Evolutionary conservation across 2,329 filamentous ascomycete species (phyloP), one percentile per base, ranked within the genome.

Genomic region (Sarocladiaceae sp.): DNA sequence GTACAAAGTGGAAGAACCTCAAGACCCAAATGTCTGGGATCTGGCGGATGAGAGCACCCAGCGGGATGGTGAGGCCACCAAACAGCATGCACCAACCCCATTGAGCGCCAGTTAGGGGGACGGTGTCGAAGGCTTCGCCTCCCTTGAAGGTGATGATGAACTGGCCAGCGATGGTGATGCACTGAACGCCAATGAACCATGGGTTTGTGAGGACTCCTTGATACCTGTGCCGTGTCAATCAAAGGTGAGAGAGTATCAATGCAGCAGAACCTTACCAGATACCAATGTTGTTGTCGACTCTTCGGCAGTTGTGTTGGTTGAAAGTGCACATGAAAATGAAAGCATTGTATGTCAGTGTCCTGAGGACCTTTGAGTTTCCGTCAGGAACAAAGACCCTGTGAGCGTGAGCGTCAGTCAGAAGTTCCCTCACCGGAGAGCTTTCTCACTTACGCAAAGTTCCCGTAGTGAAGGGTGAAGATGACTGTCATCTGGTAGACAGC

Each of bases 211-310:
- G 67, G 34, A 91, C 76, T 20, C 84, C 84, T 58, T 91, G 85
- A 50, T 90, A 88, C 20, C 26, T 40, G 18, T 27, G 16, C 7
- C 11, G 9, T 4, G 35, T 40, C 15, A 27, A 21, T 24, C 20
- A 19, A 26, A n/a, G n/a, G 15, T 40, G 7, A 24, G 20, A 7
- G 11, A 15, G 4, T 12, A 11, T 40, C 11, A 40, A 40, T 9
- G n/a, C 9, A 29, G 9, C 9, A 9, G n/a, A 29, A 29, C 26
- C 40, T 21, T 23, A 43, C 54, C 63, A 66, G 45, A 93, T 83
- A 57, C 93, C 90, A 63, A 90, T 80, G 48, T 80, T 81, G 62
- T 93, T 91, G 60, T 91, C 87, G 7, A 91, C 78, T 11, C 86
- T 79, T 29, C 87, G 82, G 62, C 87, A 89, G 68, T 32, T 41